Base-by-base conservation (phyloP, 1,284 basidiomycete species). In the Xerocomus amazonicus region DNA sequence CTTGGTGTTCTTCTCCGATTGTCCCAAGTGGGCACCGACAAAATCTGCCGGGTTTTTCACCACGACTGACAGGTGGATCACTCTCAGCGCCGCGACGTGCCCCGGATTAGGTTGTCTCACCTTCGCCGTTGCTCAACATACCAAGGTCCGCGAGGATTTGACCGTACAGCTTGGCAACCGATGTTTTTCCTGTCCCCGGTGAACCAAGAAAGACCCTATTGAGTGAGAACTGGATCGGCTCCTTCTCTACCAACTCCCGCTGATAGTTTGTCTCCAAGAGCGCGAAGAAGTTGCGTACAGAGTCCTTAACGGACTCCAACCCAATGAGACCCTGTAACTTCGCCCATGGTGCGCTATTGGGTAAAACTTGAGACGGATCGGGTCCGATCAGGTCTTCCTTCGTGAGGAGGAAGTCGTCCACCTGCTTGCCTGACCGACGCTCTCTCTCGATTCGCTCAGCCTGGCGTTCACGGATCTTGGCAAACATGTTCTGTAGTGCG, bases 111-210 rank as follows among this genome's bases (percentile, higher is more conserved):
- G 6, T 31, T 9, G 2, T 6, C 65, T 55, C 55, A 82, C 83
- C 82, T 79, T 86, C 84, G 12, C 81, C 80, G 42, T 83, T 84
- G 59, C 79, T 84, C 19, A 86, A 60, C 36, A 86, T 62, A 7
- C 78, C 77, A 0, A 86, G 60, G 51, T 84, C 81, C 0, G 74
- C 73, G 4, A 86, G 63, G 47, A 85, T 78, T 51, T 73, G 73
- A 1, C 83, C 83, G 53, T 85, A 85, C 14, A 83, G 57, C 56
- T 78, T 78, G 3, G 81, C 83, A 0, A 86, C 83, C 0, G 83
- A 79, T 3, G 83, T 85, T 59, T 85, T 85, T 0, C 83, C 83
- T 2, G 83, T 85, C 1, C 83, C 83, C 2, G 83, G 84, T 1
- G 75, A 77, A 2, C 83, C 83, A 12, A 82, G 58, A 59, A 85